A percentile compares a stretch with the other conserved stretches of the same genome.
Conservation (phyloP, 2,329 filamentous ascomycete genomes). For the Aspergillus calidoustus region DNA sequence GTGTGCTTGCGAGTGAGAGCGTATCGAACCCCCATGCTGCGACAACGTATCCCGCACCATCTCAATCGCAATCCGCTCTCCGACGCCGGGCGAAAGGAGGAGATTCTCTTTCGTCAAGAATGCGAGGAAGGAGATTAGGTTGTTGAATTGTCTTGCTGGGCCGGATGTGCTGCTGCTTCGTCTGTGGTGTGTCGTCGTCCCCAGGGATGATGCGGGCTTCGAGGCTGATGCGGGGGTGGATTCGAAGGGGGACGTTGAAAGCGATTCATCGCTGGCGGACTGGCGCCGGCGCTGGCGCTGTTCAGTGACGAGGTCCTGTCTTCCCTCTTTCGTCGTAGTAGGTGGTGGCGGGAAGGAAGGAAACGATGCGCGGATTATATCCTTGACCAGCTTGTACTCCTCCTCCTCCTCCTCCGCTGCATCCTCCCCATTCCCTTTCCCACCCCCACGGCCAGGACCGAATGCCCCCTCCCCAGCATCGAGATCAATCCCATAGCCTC, state of each 20-base stretch:
- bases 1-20: not conserved
- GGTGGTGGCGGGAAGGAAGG: not conserved
- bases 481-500: not conserved
- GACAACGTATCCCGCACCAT: constrained; percentile 10
- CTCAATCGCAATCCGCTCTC: constrained; percentile 8
- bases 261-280: too few species aligned
- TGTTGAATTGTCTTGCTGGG: constrained; percentile 2
- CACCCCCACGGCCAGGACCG: not conserved
- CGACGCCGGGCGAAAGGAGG: not conserved
- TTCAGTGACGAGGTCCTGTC: not conserved
- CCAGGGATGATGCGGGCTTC: too few species aligned
- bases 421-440: not conserved
- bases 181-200: not conserved
- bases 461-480: not conserved
- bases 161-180: not conserved
- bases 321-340: not conserved
- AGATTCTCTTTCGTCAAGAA: constrained; percentile 13
- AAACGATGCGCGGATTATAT: not conserved
- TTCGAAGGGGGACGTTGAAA: not conserved
- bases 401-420: not conserved
- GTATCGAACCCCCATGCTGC: not conserved
- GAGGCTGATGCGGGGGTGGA: not conserved
- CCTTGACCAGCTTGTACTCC: not conserved
- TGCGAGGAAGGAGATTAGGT: constrained; percentile 11
- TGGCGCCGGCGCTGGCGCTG: not conserved